A percentile compares a stretch with the other conserved stretches of the same genome.
These are phyloP conservation scores for Thalassiosira ordinaria DNA, from an alignment of 352 stramenopile genomes.

Conservation along the genomic window DNA sequence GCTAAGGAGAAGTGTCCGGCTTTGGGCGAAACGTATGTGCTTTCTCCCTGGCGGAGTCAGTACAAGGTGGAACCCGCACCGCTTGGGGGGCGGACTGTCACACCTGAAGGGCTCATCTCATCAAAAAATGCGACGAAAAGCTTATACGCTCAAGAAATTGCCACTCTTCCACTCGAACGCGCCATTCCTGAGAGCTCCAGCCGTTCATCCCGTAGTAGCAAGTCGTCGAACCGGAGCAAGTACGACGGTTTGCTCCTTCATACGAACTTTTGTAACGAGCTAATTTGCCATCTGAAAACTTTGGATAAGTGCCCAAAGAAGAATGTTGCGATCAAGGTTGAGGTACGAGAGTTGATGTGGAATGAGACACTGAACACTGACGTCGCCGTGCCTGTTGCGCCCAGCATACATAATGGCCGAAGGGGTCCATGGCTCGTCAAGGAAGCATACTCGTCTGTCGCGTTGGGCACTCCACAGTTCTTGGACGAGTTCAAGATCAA, in stretches of 20 bases:
- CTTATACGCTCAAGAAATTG: slow-evolving; percentile 81
- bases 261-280: slow-evolving; percentile 85
- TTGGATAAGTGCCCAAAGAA: slow-evolving; percentile 78
- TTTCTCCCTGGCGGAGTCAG: slow-evolving; percentile 59
- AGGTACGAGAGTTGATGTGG: slow-evolving; percentile 79
- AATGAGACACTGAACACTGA: slow-evolving; percentile 58
- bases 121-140: slow-evolving; percentile 7
- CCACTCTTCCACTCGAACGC: slow-evolving; percentile 65
- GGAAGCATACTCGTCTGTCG: slow-evolving; percentile 74
- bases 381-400: slow-evolving; percentile 62
- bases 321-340: slow-evolving; percentile 82
- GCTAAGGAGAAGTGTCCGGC: slow-evolving; percentile 38
- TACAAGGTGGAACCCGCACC: slow-evolving; percentile 72
- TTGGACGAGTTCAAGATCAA: slow-evolving; percentile 83
- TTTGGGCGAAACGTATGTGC: slow-evolving; percentile 54
- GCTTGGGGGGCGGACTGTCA: slow-evolving; percentile 66
- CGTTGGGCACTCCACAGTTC: slow-evolving; percentile 72
- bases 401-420: slow-evolving; percentile 79
- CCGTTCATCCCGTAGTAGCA: slow-evolving; percentile 24
- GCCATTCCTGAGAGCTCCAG: slow-evolving; percentile 35
- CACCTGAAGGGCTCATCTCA: slow-evolving; percentile 6
- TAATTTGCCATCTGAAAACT: slow-evolving; percentile 76
- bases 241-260: slow-evolving; percentile 60
- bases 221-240: slow-evolving; percentile 40
- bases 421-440: slow-evolving; percentile 79